These are phyloP conservation scores for Euphorbia celastroides DNA, from an alignment of 441 rosid species.

Conservation along the genomic window DNA sequence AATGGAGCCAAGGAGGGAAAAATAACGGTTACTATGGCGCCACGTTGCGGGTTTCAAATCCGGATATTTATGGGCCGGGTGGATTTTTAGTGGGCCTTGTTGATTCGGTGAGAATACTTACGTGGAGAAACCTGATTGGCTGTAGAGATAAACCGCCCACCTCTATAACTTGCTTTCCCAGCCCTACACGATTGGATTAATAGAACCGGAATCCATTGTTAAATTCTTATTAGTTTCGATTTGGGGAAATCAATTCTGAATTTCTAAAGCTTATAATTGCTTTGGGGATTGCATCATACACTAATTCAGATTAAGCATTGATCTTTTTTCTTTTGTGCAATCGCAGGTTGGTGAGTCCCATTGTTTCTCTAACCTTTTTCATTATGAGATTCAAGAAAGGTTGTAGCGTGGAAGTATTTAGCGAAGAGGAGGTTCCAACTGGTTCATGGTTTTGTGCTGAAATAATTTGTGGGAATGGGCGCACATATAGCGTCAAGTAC, in stretches of 20 bases:
- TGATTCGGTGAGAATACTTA: neutral
- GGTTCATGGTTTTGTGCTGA: slow-evolving; percentile 38
- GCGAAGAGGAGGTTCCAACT: slow-evolving; percentile 24
- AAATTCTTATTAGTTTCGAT: too few species aligned
- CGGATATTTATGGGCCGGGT: neutral
- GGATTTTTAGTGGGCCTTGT: neutral
- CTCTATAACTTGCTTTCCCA: slow-evolving; percentile 1
- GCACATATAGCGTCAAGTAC: slow-evolving; percentile 30
- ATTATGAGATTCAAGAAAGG: slow-evolving; percentile 42
- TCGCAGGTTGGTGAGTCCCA: slow-evolving; percentile 11
- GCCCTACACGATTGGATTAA: neutral
- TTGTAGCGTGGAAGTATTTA: slow-evolving; percentile 38
- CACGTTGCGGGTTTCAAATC: slow-evolving; percentile 15
- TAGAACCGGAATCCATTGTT: neutral
- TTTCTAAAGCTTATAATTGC: neutral
- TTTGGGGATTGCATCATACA: neutral
- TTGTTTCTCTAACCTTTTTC: neutral
- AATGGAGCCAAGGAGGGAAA: slow-evolving; percentile 1
- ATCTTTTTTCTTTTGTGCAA: neutral
- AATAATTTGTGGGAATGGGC: slow-evolving; percentile 40
- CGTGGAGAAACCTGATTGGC: slow-evolving; percentile 5
- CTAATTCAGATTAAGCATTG: neutral
- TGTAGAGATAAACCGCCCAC: neutral
- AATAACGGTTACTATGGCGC: slow-evolving; percentile 19
- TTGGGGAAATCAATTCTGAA: neutral